Evolutionary conservation across 2,329 filamentous ascomycete species (phyloP).

Genomic region (Salinomyces thailandicus): DNA sequence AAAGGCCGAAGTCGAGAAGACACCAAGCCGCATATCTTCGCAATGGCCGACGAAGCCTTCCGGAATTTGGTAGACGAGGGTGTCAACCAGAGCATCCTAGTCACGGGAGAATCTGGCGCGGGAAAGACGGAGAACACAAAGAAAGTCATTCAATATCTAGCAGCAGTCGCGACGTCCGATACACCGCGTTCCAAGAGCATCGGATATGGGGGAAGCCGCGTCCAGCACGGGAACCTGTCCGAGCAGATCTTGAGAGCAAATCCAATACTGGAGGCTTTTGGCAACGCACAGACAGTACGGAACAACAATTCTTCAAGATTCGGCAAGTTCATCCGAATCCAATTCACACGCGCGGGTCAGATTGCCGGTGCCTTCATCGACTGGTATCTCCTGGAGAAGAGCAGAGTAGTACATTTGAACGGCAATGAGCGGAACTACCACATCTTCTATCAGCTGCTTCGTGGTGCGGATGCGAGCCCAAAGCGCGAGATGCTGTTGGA

Average conservation of each 20-base stretch:
- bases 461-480: slow-evolving; percentile 64
- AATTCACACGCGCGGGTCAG: slow-evolving; percentile 77
- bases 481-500: slow-evolving; percentile 68
- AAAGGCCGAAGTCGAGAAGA: slow-evolving; percentile 84
- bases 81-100: slow-evolving; percentile 91
- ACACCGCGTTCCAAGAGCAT: slow-evolving; percentile 47
- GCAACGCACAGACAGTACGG: slow-evolving; percentile 92
- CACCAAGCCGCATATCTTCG: slow-evolving; percentile 93
- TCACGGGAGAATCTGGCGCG: slow-evolving; percentile 94
- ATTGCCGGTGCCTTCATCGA: slow-evolving; percentile 96
- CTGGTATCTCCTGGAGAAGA: slow-evolving; percentile 97
- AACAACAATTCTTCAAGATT: slow-evolving; percentile 99
- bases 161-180: slow-evolving; percentile 82
- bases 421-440: slow-evolving; percentile 89
- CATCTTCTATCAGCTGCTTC: slow-evolving; percentile 89
- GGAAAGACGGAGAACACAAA: slow-evolving; percentile 99
- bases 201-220: slow-evolving; percentile 38
- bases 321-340: slow-evolving; percentile 96
- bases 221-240: slow-evolving; percentile 76
- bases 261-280: slow-evolving; percentile 93
- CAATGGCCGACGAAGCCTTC: slow-evolving; percentile 94
- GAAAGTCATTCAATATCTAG: slow-evolving; percentile 97
- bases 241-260: slow-evolving; percentile 95
- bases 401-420: slow-evolving; percentile 86
- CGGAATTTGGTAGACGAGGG: slow-evolving; percentile 91